Base-by-base conservation (phyloP, 306 rosid genomes). In the Chamaecrista fasciculata region DNA sequence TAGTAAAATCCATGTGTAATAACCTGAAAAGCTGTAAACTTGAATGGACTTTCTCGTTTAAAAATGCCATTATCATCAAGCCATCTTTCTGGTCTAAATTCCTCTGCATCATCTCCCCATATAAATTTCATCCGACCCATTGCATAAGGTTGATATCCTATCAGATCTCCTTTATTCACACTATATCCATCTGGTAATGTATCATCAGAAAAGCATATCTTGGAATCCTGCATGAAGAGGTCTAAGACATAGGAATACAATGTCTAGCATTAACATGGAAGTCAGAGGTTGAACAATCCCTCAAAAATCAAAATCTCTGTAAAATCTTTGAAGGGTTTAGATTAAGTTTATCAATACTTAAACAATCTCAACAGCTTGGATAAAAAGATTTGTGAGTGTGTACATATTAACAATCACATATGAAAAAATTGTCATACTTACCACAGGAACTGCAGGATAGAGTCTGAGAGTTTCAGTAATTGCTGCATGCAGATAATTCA, bases 51-150 rank as follows among this genome's bases (percentile, higher is more conserved):
- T 64, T 87, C 82, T 8, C 80, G 82, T 72, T 70, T 81, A 69
- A 87, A 87, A 59, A 67, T 62, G 39, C 91, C 87, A 64, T 79
- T 75, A 61, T 86, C 75, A 65, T 87, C 81, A 8, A 90, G 86
- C 91, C 89, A 90, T 82, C 96, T 85, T 72, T 85, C 90, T 63
- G 96, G 96, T 57, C 66, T 80, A 62, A 71, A 90, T 14, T 78
- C 81, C 52, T 84, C 95, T 11, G 90, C 95, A 78, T 90, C 88
- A n/a, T 87, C 86, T 61, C 96, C 95, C 96, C 95, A 87, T 56
- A 90, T 63, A 77, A 82, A 79, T 63, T 86, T 87, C 96, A 90
- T 90, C 84, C 95, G 58, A 26, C 95, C 96, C 96, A 90, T 87
- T 36, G 96, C 96, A 53, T 84, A 90, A 29, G 96, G 95, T 77